phyloP scores from a whole-genome alignment of 345 rosid species.

The Sonneratia caseolaris region DNA sequence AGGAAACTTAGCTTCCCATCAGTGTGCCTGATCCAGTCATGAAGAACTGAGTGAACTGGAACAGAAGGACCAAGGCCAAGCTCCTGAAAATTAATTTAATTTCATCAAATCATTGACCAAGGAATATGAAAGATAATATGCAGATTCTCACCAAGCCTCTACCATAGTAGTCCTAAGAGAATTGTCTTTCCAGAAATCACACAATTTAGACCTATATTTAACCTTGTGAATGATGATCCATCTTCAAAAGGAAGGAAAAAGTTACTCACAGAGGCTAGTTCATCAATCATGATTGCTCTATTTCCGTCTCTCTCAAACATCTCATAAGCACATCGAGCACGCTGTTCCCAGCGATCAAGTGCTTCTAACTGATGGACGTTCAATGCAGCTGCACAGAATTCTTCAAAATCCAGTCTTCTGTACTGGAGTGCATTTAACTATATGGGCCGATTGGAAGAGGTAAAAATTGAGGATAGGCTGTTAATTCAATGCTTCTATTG shows the following conservation, averaged over 20 bases:
- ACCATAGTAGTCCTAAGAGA: background rate
- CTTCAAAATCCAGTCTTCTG: constrained; percentile 91
- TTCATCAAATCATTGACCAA: background rate
- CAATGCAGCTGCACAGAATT: constrained; percentile 89
- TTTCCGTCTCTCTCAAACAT: constrained; percentile 88
- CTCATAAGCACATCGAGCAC: constrained; percentile 73
- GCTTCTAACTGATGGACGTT: constrained; percentile 95
- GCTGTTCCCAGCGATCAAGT: constrained; percentile 79
- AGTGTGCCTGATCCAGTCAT: constrained; percentile 82
- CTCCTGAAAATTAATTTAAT: constrained; percentile 44
- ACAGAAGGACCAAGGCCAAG: constrained; percentile 88
- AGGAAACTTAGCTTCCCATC: constrained; percentile 96
- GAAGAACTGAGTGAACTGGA: constrained; percentile 80
- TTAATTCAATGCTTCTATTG: background rate
- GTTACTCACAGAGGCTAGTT: constrained; percentile 74
- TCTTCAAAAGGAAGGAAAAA: background rate
- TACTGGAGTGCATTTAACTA: constrained; percentile 80
- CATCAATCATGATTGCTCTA: constrained; percentile 76
- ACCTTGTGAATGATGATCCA: background rate
- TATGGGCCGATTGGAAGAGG: constrained; percentile 1
- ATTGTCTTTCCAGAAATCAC: background rate
- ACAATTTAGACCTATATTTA: background rate
- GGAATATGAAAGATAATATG: background rate
- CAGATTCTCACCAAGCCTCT: background rate
- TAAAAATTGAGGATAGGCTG: constrained; percentile 1